These are phyloP conservation scores for Biscogniauxia sp. DNA, from an alignment of 2,329 filamentous ascomycete genomes.

Conservation along the genomic window DNA sequence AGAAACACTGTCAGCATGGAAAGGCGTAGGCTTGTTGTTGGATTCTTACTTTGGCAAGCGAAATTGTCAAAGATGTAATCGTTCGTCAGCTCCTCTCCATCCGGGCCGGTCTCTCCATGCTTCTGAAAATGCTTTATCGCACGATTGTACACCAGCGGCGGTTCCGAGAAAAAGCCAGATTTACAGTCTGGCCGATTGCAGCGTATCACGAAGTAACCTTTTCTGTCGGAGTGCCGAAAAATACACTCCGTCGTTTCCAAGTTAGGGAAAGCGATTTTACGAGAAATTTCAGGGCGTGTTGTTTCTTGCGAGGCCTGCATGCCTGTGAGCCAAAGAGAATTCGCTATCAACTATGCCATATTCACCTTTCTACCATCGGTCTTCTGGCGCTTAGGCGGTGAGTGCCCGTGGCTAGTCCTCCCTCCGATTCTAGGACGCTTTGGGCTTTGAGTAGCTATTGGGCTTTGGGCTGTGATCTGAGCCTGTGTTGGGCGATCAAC, in stretches of 20 bases:
- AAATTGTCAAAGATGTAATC: constrained; percentile 32
- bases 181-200: constrained; percentile 23
- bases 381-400: constrained; percentile 20
- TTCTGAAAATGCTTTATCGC: constrained; percentile 31
- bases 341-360: background rate
- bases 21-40: background rate
- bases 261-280: constrained; percentile 28
- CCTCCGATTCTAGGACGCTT: constrained; percentile 17
- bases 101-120: constrained; percentile 14
- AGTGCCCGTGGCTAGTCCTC: constrained; percentile 3
- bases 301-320: constrained; percentile 4
- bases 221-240: constrained; percentile 25
- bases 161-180: constrained; percentile 22
- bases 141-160: constrained; percentile 29
- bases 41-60: constrained; percentile 24
- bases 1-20: constrained; percentile 1
- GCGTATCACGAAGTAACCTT: constrained; percentile 30
- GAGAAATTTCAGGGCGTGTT: constrained; percentile 15
- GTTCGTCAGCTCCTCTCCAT: constrained; percentile 24
- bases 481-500: constrained; percentile 18
- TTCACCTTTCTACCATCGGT: constrained; percentile 19
- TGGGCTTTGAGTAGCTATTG: constrained; percentile 1
- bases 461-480: constrained; percentile 17
- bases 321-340: constrained; percentile 9
- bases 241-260: constrained; percentile 29